Evolutionary conservation across 805 yeast genomes (phyloP).

Genomic region (Ogataea chonburiensis): DNA sequence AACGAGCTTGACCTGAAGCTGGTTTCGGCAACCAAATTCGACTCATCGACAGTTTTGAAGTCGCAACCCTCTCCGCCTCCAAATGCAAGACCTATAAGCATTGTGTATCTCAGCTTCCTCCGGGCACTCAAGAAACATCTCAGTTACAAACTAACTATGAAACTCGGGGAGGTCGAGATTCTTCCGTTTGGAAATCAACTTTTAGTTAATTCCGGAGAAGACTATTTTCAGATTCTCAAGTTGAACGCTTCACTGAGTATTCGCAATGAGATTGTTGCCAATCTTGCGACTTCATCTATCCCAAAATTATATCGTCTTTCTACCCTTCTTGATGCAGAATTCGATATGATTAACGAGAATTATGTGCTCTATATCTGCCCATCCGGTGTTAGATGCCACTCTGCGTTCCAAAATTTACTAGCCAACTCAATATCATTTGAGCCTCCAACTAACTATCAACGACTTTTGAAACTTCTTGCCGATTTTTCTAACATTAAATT

Average conservation of each 20-base stretch:
- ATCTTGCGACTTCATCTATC: slow-evolving; percentile 28
- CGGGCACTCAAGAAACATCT: slow-evolving; percentile 49
- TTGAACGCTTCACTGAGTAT: slow-evolving; percentile 49
- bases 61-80: slow-evolving; percentile 14
- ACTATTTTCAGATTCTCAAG: slow-evolving; percentile 35
- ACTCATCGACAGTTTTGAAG: slow-evolving; percentile 27
- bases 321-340: slow-evolving; percentile 10
- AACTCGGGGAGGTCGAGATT: slow-evolving; percentile 34
- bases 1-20: slow-evolving; percentile 26
- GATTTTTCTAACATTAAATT: slow-evolving; percentile 33
- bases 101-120: slow-evolving; percentile 45
- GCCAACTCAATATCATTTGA: slow-evolving; percentile 36
- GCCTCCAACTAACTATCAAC: slow-evolving; percentile 42
- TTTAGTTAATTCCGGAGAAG: slow-evolving; percentile 16
- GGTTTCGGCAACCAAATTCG: slow-evolving; percentile 29
- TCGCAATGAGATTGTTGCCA: slow-evolving; percentile 43
- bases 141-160: slow-evolving; percentile 24
- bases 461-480: slow-evolving; percentile 37
- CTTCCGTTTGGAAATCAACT: slow-evolving; percentile 53
- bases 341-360: slow-evolving; percentile 27
- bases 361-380: slow-evolving; percentile 52
- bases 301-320: slow-evolving; percentile 24
- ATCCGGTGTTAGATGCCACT: slow-evolving; percentile 51
- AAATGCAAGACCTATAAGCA: slow-evolving; percentile 29
- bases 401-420: slow-evolving; percentile 36